Conservation (phyloP, 768 basidiomycete species). For the Sistotremastrum niveocremeum region DNA sequence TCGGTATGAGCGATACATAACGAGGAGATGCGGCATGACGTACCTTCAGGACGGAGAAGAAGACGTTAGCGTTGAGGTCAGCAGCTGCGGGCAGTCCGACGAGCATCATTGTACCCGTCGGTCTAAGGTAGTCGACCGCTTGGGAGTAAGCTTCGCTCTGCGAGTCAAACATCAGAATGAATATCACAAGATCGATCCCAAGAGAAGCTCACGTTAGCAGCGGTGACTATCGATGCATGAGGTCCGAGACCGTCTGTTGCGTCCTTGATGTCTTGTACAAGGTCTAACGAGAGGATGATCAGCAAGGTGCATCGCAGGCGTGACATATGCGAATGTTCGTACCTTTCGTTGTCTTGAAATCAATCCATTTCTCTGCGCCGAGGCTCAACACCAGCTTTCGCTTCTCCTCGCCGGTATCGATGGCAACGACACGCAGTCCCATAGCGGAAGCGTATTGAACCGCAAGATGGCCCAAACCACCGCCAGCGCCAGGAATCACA, state of each 20-base stretch:
- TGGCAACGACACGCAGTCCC: constrained; percentile 69
- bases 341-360: constrained; percentile 48
- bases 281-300: constrained; percentile 26
- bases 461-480: constrained; percentile 75
- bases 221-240: constrained; percentile 53
- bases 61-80: constrained; percentile 45
- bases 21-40: neutral
- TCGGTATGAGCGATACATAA: constrained; percentile 15
- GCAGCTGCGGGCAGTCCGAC: constrained; percentile 61
- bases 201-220: constrained; percentile 27
- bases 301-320: too few species aligned
- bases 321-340: too few species aligned
- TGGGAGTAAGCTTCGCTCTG: constrained; percentile 27
- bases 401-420: constrained; percentile 66
- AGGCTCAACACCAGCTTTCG: constrained; percentile 41
- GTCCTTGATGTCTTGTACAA: constrained; percentile 49
- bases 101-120: constrained; percentile 59
- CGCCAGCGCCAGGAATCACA: constrained; percentile 65
- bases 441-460: constrained; percentile 70
- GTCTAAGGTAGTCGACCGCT: constrained; percentile 63
- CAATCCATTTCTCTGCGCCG: constrained; percentile 68
- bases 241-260: constrained; percentile 58
- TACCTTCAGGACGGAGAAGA: constrained; percentile 57
- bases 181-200: constrained; percentile 12
- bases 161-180: constrained; percentile 8